Percentiles rank a stretch among this genome's conserved stretches.
Conservation (phyloP, 176 grass and related monocot genomes). For the Urochloa ruziziensis region DNA sequence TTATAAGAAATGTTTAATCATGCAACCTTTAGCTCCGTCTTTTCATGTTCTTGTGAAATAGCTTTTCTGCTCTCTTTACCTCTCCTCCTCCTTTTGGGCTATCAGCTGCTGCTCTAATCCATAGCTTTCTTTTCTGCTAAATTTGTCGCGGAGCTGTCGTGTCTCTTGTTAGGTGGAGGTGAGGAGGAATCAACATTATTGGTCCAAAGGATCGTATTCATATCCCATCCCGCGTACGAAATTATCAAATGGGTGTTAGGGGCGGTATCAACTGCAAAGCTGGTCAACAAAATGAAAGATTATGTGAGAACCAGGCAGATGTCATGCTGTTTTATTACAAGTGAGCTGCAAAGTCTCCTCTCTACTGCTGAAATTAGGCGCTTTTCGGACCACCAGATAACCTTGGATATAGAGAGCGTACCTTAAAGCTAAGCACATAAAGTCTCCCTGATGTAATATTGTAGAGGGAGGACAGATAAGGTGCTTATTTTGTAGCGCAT, state of each 20-base stretch:
- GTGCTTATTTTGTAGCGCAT: background rate
- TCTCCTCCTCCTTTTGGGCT: slow-evolving; percentile 27
- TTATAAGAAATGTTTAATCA: slow-evolving; percentile 52
- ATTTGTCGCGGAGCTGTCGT: slow-evolving; percentile 26
- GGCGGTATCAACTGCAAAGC: slow-evolving; percentile 22
- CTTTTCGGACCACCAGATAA: slow-evolving; percentile 1
- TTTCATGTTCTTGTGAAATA: slow-evolving; percentile 27
- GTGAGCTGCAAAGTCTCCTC: slow-evolving; percentile 24
- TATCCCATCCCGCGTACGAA: background rate
- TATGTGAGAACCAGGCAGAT: background rate
- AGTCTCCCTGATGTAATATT: background rate
- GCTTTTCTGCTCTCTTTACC: slow-evolving; percentile 21
- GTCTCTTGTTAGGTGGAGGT: slow-evolving; percentile 8
- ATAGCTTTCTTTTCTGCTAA: slow-evolving; percentile 19
- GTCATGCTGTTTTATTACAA: slow-evolving; percentile 3
- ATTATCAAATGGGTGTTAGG: background rate
- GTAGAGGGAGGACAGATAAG: background rate
- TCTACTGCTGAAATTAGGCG: slow-evolving; percentile 10
- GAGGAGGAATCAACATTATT: slow-evolving; percentile 44
- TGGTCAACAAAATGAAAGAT: slow-evolving; percentile 24
- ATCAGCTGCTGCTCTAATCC: slow-evolving; percentile 21
- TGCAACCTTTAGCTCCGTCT: slow-evolving; percentile 42
- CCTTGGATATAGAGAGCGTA: background rate
- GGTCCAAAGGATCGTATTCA: slow-evolving; percentile 11
- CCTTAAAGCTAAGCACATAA: background rate